Conservation (phyloP, 176 grass and related monocot genomes). For the Elymus sibiricus region DNA sequence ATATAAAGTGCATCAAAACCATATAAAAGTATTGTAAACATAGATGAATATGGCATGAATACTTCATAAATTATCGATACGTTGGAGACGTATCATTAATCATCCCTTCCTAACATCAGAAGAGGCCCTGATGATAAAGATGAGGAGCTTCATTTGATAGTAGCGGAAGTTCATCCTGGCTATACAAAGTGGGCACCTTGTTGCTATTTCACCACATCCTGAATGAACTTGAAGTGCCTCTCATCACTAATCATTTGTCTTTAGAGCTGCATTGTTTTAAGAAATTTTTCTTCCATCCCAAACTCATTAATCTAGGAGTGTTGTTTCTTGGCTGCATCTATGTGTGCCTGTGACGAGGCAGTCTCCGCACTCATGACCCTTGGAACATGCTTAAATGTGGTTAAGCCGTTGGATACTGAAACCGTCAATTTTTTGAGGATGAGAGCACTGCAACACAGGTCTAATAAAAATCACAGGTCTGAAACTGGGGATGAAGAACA, state of each 20-base stretch:
- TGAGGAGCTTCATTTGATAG: slow-evolving; percentile 29
- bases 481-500: not conserved
- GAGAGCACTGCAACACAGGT: slow-evolving; percentile 17
- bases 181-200: not conserved
- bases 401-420: slow-evolving; percentile 16
- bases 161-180: slow-evolving; percentile 26
- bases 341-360: not conserved
- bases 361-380: not conserved
- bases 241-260: slow-evolving; percentile 23
- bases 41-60: no score
- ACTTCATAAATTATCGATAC: no score
- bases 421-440: slow-evolving; percentile 5
- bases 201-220: slow-evolving; percentile 15
- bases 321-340: slow-evolving; percentile 26
- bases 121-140: slow-evolving; percentile 18
- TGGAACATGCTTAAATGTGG: slow-evolving; percentile 25
- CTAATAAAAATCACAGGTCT: not conserved
- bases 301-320: not conserved
- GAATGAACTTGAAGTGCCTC: slow-evolving; percentile 20
- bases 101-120: slow-evolving; percentile 1
- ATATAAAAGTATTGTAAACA: no score
- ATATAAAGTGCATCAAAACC: no score
- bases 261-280: not conserved
- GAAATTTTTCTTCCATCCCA: not conserved
- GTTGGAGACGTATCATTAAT: no score